A percentile compares a stretch with the other conserved stretches of the same genome.
These are phyloP conservation scores for Paracorniculantispora psalliotae DNA, from an alignment of 2,329 filamentous ascomycete species.

Conservation along the genomic window DNA sequence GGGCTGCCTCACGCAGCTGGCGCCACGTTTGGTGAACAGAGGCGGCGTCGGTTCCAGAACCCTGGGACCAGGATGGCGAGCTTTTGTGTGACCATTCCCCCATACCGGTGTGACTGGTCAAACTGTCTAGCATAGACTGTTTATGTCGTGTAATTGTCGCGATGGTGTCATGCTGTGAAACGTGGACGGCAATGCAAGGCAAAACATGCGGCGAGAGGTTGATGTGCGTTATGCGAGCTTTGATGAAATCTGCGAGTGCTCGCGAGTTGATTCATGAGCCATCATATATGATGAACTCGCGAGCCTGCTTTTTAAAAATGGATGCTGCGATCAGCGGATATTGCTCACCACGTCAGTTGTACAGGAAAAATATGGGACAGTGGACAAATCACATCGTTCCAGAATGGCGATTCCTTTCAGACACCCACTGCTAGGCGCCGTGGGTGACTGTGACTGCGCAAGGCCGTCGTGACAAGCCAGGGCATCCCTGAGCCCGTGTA, in stretches of 20 bases:
- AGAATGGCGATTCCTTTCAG: neutral
- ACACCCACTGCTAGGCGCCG: neutral
- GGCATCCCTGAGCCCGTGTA: neutral
- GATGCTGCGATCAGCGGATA: too few relatives aligned
- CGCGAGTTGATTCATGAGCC: neutral
- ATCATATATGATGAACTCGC: neutral
- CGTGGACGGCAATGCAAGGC: neutral
- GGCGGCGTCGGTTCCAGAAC: neutral
- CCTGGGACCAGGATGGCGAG: neutral
- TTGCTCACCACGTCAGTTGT: neutral
- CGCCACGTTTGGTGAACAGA: neutral
- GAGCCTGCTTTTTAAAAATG: too few relatives aligned
- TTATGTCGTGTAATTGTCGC: neutral
- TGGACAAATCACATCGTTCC: neutral
- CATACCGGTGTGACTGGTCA: neutral
- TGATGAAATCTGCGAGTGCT: neutral
- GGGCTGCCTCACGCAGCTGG: neutral
- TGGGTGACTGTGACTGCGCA: neutral
- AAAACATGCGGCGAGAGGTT: neutral
- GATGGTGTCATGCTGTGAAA: slow-evolving; percentile 6
- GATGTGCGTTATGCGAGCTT: neutral
- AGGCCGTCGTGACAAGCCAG: neutral
- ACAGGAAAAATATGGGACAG: neutral
- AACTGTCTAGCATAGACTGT: neutral
- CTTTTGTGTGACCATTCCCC: neutral